These are phyloP conservation scores for Penicillium griseofulvum DNA, from an alignment of 2,329 filamentous ascomycete genomes.

Conservation along the genomic window DNA sequence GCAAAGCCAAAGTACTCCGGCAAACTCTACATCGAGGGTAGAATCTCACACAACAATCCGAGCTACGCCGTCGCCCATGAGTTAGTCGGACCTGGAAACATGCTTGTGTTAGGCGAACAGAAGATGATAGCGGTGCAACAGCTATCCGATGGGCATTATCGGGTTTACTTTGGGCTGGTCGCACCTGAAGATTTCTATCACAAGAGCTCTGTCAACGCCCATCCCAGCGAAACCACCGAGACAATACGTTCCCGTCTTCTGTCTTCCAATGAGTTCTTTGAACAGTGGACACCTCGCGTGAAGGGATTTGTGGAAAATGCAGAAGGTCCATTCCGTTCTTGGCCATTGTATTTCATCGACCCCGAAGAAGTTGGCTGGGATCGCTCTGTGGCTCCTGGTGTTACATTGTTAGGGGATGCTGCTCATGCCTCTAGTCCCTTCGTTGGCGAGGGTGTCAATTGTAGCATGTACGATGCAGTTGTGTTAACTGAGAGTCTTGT, in stretches of 20 bases:
- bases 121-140: background rate
- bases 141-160: background rate
- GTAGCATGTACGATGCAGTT: background rate
- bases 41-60: background rate
- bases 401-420: background rate
- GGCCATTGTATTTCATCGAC: background rate
- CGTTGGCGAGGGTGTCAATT: background rate
- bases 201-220: background rate
- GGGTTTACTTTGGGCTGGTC: background rate
- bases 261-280: background rate
- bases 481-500: background rate
- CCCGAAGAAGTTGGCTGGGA: background rate
- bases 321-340: background rate
- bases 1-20: background rate
- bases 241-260: background rate
- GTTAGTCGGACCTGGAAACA: background rate
- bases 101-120: background rate
- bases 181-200: background rate
- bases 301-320: background rate
- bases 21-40: background rate
- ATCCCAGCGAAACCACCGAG: background rate
- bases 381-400: background rate
- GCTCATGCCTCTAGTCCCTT: background rate
- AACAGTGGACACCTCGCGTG: background rate
- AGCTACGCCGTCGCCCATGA: background rate